Conservation (phyloP, 202 grass and related monocot species). For the Cymbopogon flexuosus region DNA sequence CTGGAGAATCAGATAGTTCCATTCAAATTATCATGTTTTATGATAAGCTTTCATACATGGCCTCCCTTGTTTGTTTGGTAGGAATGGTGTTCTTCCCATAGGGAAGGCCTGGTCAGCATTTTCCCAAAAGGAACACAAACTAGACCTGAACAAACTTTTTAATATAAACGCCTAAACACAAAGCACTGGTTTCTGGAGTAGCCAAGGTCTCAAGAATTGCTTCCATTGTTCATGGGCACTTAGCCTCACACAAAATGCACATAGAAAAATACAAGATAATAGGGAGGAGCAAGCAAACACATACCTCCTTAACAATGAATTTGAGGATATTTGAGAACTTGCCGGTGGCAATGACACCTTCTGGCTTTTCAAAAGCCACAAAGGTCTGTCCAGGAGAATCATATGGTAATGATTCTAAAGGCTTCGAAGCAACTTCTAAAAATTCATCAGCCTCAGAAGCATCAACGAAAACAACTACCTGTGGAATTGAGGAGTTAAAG, state of each 20-base stretch:
- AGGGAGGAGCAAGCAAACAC: not conserved
- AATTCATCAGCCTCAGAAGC: conserved; percentile 94
- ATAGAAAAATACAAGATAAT: not conserved
- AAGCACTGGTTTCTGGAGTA: not conserved
- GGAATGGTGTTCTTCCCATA: not conserved
- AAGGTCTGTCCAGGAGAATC: conserved; percentile 87
- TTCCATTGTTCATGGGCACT: not conserved
- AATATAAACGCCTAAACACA: not conserved
- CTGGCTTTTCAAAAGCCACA: conserved; percentile 91
- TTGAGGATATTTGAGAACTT: conserved; percentile 93
- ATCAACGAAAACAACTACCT: conserved; percentile 94
- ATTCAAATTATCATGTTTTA: not conserved
- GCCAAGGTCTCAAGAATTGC: not conserved
- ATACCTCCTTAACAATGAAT: conserved; percentile 98
- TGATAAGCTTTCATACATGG: not conserved
- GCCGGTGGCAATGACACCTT: conserved; percentile 69
- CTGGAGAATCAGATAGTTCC: not conserved
- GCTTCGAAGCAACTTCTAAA: conserved; percentile 61
- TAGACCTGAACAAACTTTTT: not conserved
- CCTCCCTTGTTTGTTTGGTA: not conserved
- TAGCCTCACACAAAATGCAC: conserved; percentile 20
- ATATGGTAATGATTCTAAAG: conserved; percentile 73
- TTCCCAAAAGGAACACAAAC: not conserved
- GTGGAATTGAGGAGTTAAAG: conserved; percentile 33
- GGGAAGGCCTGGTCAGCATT: not conserved